phyloP scores from a whole-genome alignment of 768 basidiomycete species.

The Macrolepiota albuminosa region DNA sequence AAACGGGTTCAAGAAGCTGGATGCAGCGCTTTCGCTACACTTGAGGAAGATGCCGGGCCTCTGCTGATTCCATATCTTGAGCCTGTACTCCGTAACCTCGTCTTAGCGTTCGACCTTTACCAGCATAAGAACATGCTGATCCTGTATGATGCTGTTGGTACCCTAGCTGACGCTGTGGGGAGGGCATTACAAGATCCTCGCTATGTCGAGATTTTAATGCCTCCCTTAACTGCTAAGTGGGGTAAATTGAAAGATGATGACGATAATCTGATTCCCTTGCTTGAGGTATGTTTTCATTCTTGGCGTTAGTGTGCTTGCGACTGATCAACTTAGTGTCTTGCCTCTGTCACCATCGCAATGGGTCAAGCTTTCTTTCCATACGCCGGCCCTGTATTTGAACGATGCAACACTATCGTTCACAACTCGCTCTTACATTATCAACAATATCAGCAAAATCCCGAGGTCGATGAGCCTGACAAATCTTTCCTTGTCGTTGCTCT shows the following conservation, averaged over 20 bases:
- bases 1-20: slow-evolving; percentile 99
- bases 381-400: slow-evolving; percentile 86
- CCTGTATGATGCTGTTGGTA: slow-evolving; percentile 97
- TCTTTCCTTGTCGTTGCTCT: slow-evolving; percentile 97
- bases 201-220: slow-evolving; percentile 95
- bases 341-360: slow-evolving; percentile 96
- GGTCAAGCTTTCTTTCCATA: slow-evolving; percentile 85
- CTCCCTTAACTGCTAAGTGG: slow-evolving; percentile 89
- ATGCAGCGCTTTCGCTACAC: slow-evolving; percentile 96
- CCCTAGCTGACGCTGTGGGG: slow-evolving; percentile 95
- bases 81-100: slow-evolving; percentile 90
- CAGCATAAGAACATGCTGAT: slow-evolving; percentile 99
- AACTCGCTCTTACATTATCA: slow-evolving; percentile 81
- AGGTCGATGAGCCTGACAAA: slow-evolving; percentile 92
- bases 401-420: slow-evolving; percentile 85
- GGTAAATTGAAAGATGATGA: slow-evolving; percentile 87
- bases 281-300: slow-evolving; percentile 62
- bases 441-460: slow-evolving; percentile 81
- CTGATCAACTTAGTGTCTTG: slow-evolving; percentile 66
- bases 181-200: slow-evolving; percentile 77
- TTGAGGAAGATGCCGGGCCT: slow-evolving; percentile 93
- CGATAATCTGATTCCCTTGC: slow-evolving; percentile 86
- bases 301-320: background rate
- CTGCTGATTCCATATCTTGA: slow-evolving; percentile 92
- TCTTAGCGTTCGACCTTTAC: slow-evolving; percentile 96